phyloP scores from a whole-genome alignment of 768 basidiomycete genomes.

The Antrodiella citrinella region DNA sequence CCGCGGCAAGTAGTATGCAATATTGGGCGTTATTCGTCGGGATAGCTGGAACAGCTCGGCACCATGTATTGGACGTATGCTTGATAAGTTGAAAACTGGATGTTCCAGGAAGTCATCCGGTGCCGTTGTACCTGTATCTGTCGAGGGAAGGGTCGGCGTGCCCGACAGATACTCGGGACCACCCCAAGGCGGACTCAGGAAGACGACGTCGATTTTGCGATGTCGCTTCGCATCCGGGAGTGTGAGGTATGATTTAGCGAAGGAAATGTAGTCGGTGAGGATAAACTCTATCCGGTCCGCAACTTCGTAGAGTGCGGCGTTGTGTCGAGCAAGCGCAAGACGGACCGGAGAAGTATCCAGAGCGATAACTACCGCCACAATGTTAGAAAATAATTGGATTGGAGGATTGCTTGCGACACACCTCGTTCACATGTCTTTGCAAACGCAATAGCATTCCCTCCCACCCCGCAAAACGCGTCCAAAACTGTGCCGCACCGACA shows the following conservation, averaged over 20 bases:
- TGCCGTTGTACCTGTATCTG: neutral
- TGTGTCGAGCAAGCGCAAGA: conserved; percentile 88
- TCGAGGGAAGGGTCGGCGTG: conserved; percentile 12
- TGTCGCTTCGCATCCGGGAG: conserved; percentile 10
- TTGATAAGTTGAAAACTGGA: conserved; percentile 59
- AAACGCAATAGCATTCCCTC: conserved; percentile 96
- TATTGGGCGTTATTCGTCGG: conserved; percentile 63
- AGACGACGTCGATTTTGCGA: conserved; percentile 78
- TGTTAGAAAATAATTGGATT: neutral
- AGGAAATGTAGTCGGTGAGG: conserved; percentile 75
- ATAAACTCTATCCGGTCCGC: conserved; percentile 94
- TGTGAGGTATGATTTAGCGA: conserved; percentile 45
- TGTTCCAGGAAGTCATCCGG: conserved; percentile 24
- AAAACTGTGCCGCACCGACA: conserved; percentile 80
- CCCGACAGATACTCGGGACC: conserved; percentile 64
- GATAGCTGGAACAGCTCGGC: conserved; percentile 72
- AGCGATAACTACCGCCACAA: conserved; percentile 71
- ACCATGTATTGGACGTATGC: conserved; percentile 76
- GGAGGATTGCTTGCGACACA: conserved; percentile 28
- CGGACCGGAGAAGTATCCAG: conserved; percentile 79
- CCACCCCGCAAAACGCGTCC: conserved; percentile 96
- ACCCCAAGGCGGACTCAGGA: conserved; percentile 95
- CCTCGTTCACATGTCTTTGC: conserved; percentile 93
- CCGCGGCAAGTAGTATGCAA: conserved; percentile 86
- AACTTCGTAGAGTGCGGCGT: conserved; percentile 90